A percentile compares a stretch with the other conserved stretches of the same genome.
These are phyloP conservation scores for Pigoraptor vietnamica DNA, from an alignment of 78 protist species.

Conservation along the genomic window DNA sequence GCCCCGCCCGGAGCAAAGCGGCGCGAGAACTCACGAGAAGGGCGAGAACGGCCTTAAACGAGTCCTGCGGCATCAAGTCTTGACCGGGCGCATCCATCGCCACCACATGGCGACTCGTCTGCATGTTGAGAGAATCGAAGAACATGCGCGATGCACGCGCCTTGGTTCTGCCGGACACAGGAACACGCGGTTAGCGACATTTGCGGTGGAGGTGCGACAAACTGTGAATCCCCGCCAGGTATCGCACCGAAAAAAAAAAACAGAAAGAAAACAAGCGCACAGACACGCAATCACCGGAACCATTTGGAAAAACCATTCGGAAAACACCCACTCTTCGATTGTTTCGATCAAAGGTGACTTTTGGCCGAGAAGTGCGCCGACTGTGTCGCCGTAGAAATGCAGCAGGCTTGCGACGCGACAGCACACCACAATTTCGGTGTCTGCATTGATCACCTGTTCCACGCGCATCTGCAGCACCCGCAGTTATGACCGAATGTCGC, in stretches of 20 bases:
- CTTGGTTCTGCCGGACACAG: background rate
- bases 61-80: background rate
- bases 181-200: background rate
- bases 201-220: too few species aligned
- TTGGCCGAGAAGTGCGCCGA: background rate
- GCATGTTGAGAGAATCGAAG: background rate
- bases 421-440: slow-evolving; percentile 18
- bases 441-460: background rate
- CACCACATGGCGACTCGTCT: background rate
- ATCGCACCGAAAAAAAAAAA: background rate
- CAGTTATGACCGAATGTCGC: background rate
- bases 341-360: background rate
- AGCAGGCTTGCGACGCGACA: slow-evolving; percentile 9
- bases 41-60: background rate
- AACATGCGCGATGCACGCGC: background rate
- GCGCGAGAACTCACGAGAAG: background rate
- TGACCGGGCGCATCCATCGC: background rate
- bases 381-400: slow-evolving; percentile 31
- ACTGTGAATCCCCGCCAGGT: background rate
- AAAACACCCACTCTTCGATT: background rate
- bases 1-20: too few species aligned
- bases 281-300: background rate
- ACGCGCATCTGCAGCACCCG: background rate
- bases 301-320: too few species aligned
- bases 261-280: background rate